A percentile compares a stretch with the other conserved stretches of the same genome.
phyloP scores from a whole-genome alignment of 305 asterid species.

The Lippia alba region DNA sequence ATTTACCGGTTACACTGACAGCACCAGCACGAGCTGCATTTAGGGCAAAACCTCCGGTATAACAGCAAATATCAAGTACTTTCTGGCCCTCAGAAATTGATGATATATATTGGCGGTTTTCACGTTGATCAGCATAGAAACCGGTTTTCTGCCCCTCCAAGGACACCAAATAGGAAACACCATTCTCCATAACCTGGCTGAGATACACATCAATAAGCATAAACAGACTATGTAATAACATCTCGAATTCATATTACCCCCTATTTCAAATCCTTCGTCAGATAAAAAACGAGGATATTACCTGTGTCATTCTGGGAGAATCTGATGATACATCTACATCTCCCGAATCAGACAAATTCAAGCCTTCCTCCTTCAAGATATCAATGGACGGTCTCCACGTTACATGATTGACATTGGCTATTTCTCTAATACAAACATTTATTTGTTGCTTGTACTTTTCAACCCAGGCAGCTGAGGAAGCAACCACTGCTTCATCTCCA shows the following conservation, averaged over 20 bases:
- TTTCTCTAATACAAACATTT: conserved; percentile 54
- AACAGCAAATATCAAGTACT: conserved; percentile 90
- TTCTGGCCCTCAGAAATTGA: conserved; percentile 75
- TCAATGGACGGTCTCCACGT: conserved; percentile 91
- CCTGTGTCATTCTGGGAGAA: conserved; percentile 67
- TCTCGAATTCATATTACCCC: background rate
- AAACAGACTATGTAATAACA: conserved; percentile 8
- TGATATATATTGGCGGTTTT: conserved; percentile 80
- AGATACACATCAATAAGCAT: conserved; percentile 30
- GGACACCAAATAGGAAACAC: conserved; percentile 73
- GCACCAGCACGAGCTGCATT: conserved; percentile 94
- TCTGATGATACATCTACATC: conserved; percentile 42
- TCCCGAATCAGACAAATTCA: conserved; percentile 57
- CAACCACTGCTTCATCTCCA: conserved; percentile 93
- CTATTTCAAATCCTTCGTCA: background rate
- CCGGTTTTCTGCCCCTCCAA: conserved; percentile 96
- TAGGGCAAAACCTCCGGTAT: conserved; percentile 93
- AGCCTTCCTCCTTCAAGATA: conserved; percentile 94
- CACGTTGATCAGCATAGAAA: conserved; percentile 98
- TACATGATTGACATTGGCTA: conserved; percentile 58
- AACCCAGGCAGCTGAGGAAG: conserved; percentile 99
- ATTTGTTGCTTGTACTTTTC: conserved; percentile 86
- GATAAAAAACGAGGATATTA: conserved; percentile 30
- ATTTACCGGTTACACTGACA: conserved; percentile 71
- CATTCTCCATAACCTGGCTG: conserved; percentile 86